Base-by-base conservation (phyloP, 2,329 filamentous ascomycete species). In the Pseudocercospora ulei region DNA sequence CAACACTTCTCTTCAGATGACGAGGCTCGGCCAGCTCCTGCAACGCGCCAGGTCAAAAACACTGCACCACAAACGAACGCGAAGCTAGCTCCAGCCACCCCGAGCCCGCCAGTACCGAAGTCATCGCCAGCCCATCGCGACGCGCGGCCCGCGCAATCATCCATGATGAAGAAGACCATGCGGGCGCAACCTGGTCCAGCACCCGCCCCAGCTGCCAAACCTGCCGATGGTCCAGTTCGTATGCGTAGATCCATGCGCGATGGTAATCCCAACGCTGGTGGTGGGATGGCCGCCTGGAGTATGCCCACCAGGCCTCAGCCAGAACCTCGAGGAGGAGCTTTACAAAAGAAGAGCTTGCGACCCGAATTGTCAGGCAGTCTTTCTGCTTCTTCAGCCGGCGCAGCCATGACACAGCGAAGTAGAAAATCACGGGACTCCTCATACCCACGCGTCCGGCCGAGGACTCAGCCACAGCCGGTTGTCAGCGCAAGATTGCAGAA, bases 41-140 rank as follows among this genome's bases (percentile, higher is more conserved):
- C 33, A 19, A 70, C 64, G 50, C 57, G 54, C 48, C 66, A 60
- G 43, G 61, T 55, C 49, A 68, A 62, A 39, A 63, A 61, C 51
- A 61, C 58, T 8, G 50, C 62, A 1, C 44, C 52, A 9, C 52
- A 46, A 19, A 36, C 39, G 22, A 25, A 47, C n/a, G 31, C 36
- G n/a, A 17, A 25, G 4, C 8, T 41, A 4, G 17, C 23, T 6
- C 13, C 44, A 8, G 34, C 41, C 19, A 31, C 41, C 11, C 31
- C 35, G 5, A 36, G 37, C 8, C 17, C 43, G 6, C 16, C 38
- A n/a, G 22, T 42, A 20, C 35, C 39, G 17, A 38, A 23, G 12
- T 25, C 33, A 3, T 37, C 42, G 2, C 39, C 46, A 45, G 36
- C 31, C 8, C 45, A 48, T 26, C 44, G 40, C 9, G 41, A 54